Evolutionary conservation across 2,329 filamentous ascomycete genomes (phyloP).

Genomic region (Penicillium sp.): DNA sequence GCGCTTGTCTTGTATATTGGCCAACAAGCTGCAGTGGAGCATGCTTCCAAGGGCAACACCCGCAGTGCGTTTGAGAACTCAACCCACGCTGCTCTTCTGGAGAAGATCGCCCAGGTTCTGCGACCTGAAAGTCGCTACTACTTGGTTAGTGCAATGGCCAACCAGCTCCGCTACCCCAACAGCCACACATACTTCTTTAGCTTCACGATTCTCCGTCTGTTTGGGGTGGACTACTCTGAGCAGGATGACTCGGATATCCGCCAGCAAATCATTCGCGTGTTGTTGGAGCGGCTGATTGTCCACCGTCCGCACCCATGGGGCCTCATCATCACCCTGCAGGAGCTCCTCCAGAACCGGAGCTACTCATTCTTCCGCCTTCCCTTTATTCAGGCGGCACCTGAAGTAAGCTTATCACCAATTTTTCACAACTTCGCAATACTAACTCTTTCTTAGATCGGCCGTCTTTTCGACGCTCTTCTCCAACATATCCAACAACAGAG

Average conservation of each 20-base stretch:
- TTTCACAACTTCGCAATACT: neutral
- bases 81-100: slow-evolving; percentile 68
- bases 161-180: slow-evolving; percentile 88
- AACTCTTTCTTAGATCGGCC: slow-evolving; percentile 38
- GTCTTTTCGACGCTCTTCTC: slow-evolving; percentile 45
- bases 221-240: slow-evolving; percentile 66
- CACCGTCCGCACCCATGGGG: slow-evolving; percentile 97
- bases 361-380: slow-evolving; percentile 91
- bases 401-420: slow-evolving; percentile 55
- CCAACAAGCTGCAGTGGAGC: slow-evolving; percentile 63
- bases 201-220: slow-evolving; percentile 78
- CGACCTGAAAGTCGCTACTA: slow-evolving; percentile 78
- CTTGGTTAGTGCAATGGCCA: slow-evolving; percentile 77
- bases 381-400: slow-evolving; percentile 84
- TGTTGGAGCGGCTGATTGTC: slow-evolving; percentile 82
- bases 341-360: slow-evolving; percentile 85
- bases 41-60: slow-evolving; percentile 55
- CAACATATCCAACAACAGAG: slow-evolving; percentile 49
- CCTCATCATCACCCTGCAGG: slow-evolving; percentile 79
- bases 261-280: slow-evolving; percentile 83
- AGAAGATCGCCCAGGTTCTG: slow-evolving; percentile 72
- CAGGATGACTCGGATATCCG: slow-evolving; percentile 78
- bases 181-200: slow-evolving; percentile 91
- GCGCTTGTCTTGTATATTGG: slow-evolving; percentile 82
- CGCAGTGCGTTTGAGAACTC: slow-evolving; percentile 63